Percentiles rank a stretch among this genome's conserved stretches.
These are phyloP conservation scores for Conoideocrella luteorostrata DNA, from an alignment of 2,329 filamentous ascomycete species.

Conservation along the genomic window DNA sequence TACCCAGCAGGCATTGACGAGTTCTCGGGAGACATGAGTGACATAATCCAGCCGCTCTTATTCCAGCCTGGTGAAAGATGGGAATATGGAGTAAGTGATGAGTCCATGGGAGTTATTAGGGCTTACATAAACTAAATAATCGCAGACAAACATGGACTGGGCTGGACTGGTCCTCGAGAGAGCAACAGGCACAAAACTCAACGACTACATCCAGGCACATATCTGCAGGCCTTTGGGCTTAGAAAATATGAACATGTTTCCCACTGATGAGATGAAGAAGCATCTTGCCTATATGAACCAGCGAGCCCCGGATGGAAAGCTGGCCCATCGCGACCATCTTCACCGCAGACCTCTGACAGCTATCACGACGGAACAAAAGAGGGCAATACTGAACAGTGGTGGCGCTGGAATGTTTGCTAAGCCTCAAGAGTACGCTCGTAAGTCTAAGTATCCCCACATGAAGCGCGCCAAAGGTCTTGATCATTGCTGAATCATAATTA, in stretches of 20 bases:
- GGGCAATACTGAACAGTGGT: constrained; percentile 47
- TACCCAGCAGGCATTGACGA: constrained; percentile 49
- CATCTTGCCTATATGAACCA: constrained; percentile 52
- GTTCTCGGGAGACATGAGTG: constrained; percentile 46
- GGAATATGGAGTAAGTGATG: constrained; percentile 48
- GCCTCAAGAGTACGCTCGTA: constrained; percentile 54
- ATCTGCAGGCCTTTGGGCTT: constrained; percentile 42
- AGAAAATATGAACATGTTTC: constrained; percentile 50
- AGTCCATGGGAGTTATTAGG: no score
- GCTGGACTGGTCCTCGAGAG: constrained; percentile 44
- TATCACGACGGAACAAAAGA: constrained; percentile 34
- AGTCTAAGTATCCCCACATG: constrained; percentile 14
- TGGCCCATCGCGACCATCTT: constrained; percentile 41
- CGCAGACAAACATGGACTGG: constrained; percentile 46
- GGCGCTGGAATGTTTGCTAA: constrained; percentile 56
- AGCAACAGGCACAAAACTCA: constrained; percentile 34
- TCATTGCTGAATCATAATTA: no score
- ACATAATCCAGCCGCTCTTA: constrained; percentile 47
- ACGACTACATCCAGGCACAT: constrained; percentile 42
- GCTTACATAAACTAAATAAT: not conserved
- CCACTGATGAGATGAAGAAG: constrained; percentile 44
- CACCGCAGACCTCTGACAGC: constrained; percentile 38
- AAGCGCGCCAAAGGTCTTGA: not conserved
- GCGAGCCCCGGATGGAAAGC: constrained; percentile 36
- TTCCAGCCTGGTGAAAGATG: constrained; percentile 58